A percentile compares a stretch with the other conserved stretches of the same genome.
These are phyloP conservation scores for Litsea cubeba DNA, from an alignment of 164 flowering plant species.

Conservation along the genomic window DNA sequence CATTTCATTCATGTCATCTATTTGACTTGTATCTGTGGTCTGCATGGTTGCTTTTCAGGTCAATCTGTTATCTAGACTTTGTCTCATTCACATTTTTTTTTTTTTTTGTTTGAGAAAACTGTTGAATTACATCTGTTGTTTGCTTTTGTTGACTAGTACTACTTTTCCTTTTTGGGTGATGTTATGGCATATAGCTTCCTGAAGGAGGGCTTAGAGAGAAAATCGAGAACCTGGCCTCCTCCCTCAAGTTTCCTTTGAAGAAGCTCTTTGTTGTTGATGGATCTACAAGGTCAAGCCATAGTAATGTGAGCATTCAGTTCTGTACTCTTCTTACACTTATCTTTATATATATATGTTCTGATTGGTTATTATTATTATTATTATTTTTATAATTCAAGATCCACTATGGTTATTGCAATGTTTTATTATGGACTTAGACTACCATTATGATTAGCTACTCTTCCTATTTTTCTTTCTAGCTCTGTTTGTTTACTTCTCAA, in stretches of 20 bases:
- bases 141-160: background rate
- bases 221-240: constrained; percentile 85
- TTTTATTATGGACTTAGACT: background rate
- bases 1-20: background rate
- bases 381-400: background rate
- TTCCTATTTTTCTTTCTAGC: background rate
- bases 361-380: background rate
- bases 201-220: constrained; percentile 73
- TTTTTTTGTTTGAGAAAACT: background rate
- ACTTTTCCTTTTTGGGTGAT: background rate
- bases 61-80: too few species aligned
- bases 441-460: background rate
- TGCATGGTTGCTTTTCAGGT: too few species aligned
- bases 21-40: background rate
- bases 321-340: background rate
- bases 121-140: background rate
- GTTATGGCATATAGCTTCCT: constrained; percentile 55
- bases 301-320: constrained; percentile 71
- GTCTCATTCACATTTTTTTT: too few species aligned
- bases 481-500: background rate
- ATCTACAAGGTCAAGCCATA: constrained; percentile 98
- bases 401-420: background rate
- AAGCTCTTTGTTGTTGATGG: constrained; percentile 97
- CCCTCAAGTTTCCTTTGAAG: constrained; percentile 89
- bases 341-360: too few species aligned